A percentile compares a stretch with the other conserved stretches of the same genome.
Conservation (phyloP, 2,329 filamentous ascomycete species). For the Myriosclerotinia curreyana region DNA sequence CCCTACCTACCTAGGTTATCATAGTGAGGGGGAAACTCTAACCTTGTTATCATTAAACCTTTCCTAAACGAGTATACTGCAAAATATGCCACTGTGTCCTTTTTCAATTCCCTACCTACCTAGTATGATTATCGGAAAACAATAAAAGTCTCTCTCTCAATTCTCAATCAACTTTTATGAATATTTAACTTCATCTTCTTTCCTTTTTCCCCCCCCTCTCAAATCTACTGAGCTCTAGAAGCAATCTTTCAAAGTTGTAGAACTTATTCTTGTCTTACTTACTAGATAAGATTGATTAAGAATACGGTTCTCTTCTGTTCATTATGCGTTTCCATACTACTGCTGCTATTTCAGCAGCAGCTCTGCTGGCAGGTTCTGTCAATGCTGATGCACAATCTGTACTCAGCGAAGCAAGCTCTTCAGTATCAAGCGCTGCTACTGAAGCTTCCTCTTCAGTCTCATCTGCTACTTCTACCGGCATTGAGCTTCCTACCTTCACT, state of each 20-base stretch:
- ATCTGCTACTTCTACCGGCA: constrained; percentile 52
- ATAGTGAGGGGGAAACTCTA: background rate
- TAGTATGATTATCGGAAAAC: constrained; percentile 20
- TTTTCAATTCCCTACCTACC: constrained; percentile 22
- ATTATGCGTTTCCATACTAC: constrained; percentile 80
- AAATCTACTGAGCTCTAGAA: constrained; percentile 35
- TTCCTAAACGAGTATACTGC: constrained; percentile 22
- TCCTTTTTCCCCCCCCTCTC: constrained; percentile 20
- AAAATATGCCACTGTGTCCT: constrained; percentile 23
- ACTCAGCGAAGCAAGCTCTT: constrained; percentile 47
- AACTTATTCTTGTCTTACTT: constrained; percentile 28
- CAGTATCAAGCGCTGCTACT: constrained; percentile 38
- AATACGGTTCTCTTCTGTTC: constrained; percentile 28
- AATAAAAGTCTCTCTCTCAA: constrained; percentile 20
- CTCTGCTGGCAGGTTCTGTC: constrained; percentile 67
- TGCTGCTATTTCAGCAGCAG: constrained; percentile 72
- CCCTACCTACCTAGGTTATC: too few relatives aligned
- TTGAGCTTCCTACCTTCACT: constrained; percentile 79
- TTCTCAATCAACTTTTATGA: constrained; percentile 5
- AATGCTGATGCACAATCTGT: constrained; percentile 62
- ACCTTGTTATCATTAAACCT: constrained; percentile 3
- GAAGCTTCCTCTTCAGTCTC: constrained; percentile 43
- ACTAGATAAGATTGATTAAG: constrained; percentile 28
- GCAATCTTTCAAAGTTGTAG: constrained; percentile 29
- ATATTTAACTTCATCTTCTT: background rate